Base-by-base conservation (phyloP, 331 rosid species). In the Saraca asoca region DNA sequence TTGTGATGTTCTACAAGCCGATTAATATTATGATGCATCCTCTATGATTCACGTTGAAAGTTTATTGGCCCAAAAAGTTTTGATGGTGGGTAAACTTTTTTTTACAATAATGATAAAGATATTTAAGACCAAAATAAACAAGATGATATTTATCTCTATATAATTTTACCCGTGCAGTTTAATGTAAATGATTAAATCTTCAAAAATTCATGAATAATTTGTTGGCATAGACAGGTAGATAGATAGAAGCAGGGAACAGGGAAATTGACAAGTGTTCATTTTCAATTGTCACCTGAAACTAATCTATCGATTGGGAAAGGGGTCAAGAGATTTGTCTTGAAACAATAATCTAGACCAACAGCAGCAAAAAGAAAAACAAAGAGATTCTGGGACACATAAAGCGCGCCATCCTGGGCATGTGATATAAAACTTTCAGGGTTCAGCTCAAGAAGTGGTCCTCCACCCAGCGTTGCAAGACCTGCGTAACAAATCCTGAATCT, bases 391-490 rank as follows among this genome's bases (percentile, higher is more conserved):
- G 79, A 82, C 19, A 85, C 84, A 68, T 45, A 84, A 49, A 84
- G 58, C 56, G 94, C 81, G 62, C 90, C 95, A 66, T 87, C 74
- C 46, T 57, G 48, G 41, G 83, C 91, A 76, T 84, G 91, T 24
- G 88, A 79, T 49, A 78, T 39, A 63, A 89, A 75, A 80, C 98
- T 93, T 63, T 73, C 82, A 0, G 54, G 17, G 78, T 65, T 82
- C 16, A 80, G 69, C 43, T 89, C 83, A 73, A 82, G 64, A 72
- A 85, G 78, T 10, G 76, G 72, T 76, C 87, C 90, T 20, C 83
- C 88, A 33, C 80, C 77, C 18, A 89, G 66, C 13, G 78, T 84
- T 54, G 78, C 94, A 60, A 93, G 94, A 72, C 98, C 98, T 89
- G 89, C 83, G 80, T 24, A 24, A 24, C 31, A 24, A 24, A n/a